Conservation (phyloP, 2,329 filamentous ascomycete species). For the Penicillium sp. region DNA sequence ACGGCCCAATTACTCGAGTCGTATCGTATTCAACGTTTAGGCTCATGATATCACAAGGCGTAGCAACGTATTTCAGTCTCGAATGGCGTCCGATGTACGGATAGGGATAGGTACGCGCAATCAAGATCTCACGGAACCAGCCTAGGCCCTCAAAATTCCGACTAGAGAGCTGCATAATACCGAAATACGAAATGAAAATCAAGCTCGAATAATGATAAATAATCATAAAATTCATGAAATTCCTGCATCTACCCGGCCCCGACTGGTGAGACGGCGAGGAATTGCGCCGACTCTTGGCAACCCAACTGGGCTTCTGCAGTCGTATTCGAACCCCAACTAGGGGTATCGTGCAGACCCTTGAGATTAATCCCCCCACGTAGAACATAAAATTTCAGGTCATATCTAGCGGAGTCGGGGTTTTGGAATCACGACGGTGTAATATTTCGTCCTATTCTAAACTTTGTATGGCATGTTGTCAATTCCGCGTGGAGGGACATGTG, state of each 20-base stretch:
- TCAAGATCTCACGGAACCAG: not conserved
- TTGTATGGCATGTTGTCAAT: not conserved
- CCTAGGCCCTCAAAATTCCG: constrained; percentile 2
- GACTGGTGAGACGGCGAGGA: constrained; percentile 12
- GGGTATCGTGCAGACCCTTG: not conserved
- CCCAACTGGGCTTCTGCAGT: not conserved
- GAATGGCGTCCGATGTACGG: not conserved
- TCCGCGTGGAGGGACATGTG: constrained; percentile 1
- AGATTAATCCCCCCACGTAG: not conserved
- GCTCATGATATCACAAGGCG: too few species aligned
- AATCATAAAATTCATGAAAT: not conserved
- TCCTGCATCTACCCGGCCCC: constrained; percentile 5
- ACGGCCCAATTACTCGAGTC: not conserved
- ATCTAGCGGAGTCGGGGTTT: not conserved
- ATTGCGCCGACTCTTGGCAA: constrained; percentile 21
- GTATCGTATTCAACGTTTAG: too few species aligned
- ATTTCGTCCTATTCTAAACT: constrained; percentile 9
- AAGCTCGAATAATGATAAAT: not conserved
- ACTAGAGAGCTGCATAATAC: not conserved
- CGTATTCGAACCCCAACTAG: not conserved
- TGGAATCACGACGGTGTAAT: constrained; percentile 3
- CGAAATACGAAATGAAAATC: not conserved
- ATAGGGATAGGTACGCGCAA: not conserved
- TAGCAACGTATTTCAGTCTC: not conserved
- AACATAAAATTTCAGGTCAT: not conserved